Evolutionary conservation across 2,329 filamentous ascomycete species (phyloP).

Genomic region (Parastagonospora nodorum): DNA sequence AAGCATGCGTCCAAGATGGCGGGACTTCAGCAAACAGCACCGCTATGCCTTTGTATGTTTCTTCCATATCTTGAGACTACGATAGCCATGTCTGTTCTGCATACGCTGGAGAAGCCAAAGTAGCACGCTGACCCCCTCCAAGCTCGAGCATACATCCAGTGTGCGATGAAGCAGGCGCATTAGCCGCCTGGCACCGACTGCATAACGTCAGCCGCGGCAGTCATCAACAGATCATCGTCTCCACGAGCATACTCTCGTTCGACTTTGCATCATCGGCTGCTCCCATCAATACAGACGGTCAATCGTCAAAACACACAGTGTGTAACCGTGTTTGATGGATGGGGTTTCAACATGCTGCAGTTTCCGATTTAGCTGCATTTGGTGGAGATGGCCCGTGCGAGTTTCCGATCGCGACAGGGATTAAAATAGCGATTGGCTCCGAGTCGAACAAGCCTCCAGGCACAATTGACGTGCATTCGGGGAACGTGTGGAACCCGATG

Average conservation of each 20-base stretch:
- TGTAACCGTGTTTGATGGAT: slow-evolving; percentile 2
- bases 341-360: slow-evolving; percentile 13
- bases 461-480: too few species aligned
- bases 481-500: too few species aligned
- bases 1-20: neutral
- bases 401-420: slow-evolving; percentile 19
- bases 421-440: neutral
- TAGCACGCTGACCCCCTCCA: neutral
- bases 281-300: neutral
- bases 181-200: slow-evolving; percentile 24
- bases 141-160: slow-evolving; percentile 12
- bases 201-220: neutral
- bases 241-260: too few species aligned
- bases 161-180: slow-evolving; percentile 13
- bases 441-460: too few species aligned
- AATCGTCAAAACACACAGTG: neutral
- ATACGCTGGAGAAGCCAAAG: neutral
- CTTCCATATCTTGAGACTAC: too few species aligned
- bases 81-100: too few species aligned
- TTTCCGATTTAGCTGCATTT: slow-evolving; percentile 15
- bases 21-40: too few species aligned
- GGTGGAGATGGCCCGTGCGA: slow-evolving; percentile 16
- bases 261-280: neutral
- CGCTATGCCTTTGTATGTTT: too few species aligned
- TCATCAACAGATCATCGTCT: too few species aligned